Evolutionary conservation across 2,329 filamentous ascomycete genomes (phyloP), one percentile per base, ranked within the genome.

Genomic region (Coleophoma eucalyptorum): DNA sequence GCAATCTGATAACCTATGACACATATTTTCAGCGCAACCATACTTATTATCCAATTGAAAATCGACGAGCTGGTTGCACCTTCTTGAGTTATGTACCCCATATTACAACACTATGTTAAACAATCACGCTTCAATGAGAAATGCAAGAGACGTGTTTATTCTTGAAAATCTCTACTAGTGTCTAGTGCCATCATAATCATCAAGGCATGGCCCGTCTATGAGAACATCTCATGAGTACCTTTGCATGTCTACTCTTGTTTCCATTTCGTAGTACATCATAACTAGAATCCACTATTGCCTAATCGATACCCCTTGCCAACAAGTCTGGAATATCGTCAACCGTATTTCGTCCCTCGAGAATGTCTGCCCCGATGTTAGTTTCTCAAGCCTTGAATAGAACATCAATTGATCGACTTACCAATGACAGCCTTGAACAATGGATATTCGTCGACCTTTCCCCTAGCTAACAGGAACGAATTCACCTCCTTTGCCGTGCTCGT

Each of bases 401-500:
- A 15, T 45, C 21, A 35, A 44, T 3, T 5, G 10, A 26, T 19
- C 42, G 47, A 56, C 64, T 57, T 57, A 59, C 66, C 61, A 56
- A 90, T 85, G 46, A 97, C 92, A 1, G 90, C 90, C 8, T 90
- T 97, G 67, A 99, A 95, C 5, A 99, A 75, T 18, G 94, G 94
- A 68, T 96, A 99, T 47, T 96, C 87, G 32, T 82, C 75, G 72
- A 95, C 91, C 57, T 86, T 72, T 1, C 87, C 88, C 58, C 88
- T 80, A 46, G 83, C 82, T 74, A 87, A 89, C 64, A 99, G 72
- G 71, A 97, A 97, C 46, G 79, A 84, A 73, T 96, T 89, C 40
- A 99, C 92, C 69, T 99, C 94, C 56, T 86, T 82, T 8, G 94
- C 92, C 3, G 94, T 99, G 60, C 86, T 86, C 0, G 91, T 97